Conservation (phyloP, 176 grass and related monocot genomes). For the Carex scoparia region DNA sequence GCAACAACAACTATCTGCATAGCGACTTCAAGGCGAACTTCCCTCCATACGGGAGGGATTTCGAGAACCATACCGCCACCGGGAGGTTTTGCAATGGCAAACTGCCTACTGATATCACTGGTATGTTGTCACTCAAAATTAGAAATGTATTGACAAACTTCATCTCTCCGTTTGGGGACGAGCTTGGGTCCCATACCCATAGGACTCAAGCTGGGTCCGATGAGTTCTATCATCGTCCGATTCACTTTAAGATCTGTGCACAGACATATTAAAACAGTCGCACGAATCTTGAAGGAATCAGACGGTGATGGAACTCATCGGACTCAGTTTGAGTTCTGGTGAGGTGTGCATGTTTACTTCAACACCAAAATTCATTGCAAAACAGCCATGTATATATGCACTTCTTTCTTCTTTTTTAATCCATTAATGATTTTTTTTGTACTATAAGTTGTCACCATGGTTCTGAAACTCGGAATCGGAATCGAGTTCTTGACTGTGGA, state of each 20-base stretch:
- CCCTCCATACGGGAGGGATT: conserved; percentile 58
- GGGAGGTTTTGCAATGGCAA: conserved; percentile 88
- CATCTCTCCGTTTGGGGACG: background rate
- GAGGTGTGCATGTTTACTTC: background rate
- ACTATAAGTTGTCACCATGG: too few relatives aligned
- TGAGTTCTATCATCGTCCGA: too few relatives aligned
- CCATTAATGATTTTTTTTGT: too few relatives aligned
- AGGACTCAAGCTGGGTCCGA: too few relatives aligned
- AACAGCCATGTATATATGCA: background rate
- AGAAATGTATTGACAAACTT: background rate
- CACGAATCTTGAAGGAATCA: too few relatives aligned
- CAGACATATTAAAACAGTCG: too few relatives aligned
- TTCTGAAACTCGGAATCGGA: too few relatives aligned
- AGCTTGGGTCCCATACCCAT: too few relatives aligned
- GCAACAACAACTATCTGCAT: conserved; percentile 60
- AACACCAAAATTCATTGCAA: background rate
- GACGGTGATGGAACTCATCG: too few relatives aligned
- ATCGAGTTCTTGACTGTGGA: too few relatives aligned
- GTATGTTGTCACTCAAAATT: conserved; percentile 8
- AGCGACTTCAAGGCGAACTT: conserved; percentile 70
- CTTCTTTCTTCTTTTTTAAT: background rate
- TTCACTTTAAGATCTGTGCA: too few relatives aligned
- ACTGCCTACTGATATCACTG: conserved; percentile 67
- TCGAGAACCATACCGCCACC: conserved; percentile 35
- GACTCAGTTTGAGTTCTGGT: background rate